Percentiles rank a stretch among this genome's conserved stretches.
Conservation (phyloP, 495 filamentous ascomycete genomes). For the Aspergillus bridgeri region DNA sequence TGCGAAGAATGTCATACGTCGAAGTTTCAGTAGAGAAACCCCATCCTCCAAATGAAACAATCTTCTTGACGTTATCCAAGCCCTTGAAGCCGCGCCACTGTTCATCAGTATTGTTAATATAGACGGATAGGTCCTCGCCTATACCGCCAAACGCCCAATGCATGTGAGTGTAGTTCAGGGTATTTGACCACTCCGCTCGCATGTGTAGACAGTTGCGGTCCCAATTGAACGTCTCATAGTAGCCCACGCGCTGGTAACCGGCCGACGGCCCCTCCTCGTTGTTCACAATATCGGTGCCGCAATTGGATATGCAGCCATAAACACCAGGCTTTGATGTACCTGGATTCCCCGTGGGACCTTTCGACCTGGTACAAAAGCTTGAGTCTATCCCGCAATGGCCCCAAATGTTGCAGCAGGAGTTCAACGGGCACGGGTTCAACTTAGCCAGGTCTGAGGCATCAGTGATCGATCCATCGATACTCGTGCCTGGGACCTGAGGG, state of each 20-base stretch:
- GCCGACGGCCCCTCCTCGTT: neutral
- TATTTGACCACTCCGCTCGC: no score
- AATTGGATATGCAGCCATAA: conserved; percentile 47
- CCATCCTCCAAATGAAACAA: no score
- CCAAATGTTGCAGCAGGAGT: conserved; percentile 24
- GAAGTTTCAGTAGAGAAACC: no score
- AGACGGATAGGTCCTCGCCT: no score
- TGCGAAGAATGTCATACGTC: conserved; percentile 44
- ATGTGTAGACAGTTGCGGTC: conserved; percentile 17
- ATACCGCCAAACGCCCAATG: no score
- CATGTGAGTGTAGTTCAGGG: no score
- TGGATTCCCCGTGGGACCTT: no score
- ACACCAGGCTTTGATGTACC: no score
- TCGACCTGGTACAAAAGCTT: conserved; percentile 17
- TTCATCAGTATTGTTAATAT: no score
- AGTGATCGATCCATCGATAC: neutral
- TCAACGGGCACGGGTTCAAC: conserved; percentile 25
- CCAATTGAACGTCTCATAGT: conserved; percentile 15
- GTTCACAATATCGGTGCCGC: conserved; percentile 36
- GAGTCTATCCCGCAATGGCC: conserved; percentile 36
- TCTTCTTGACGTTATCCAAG: no score
- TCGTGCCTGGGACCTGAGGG: conserved; percentile 37
- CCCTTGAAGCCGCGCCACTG: no score
- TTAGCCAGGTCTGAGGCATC: conserved; percentile 12
- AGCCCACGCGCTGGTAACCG: conserved; percentile 14